Evolutionary conservation across 148 eudicot species (phyloP).

Genomic region (Vaccinium darrowii): DNA sequence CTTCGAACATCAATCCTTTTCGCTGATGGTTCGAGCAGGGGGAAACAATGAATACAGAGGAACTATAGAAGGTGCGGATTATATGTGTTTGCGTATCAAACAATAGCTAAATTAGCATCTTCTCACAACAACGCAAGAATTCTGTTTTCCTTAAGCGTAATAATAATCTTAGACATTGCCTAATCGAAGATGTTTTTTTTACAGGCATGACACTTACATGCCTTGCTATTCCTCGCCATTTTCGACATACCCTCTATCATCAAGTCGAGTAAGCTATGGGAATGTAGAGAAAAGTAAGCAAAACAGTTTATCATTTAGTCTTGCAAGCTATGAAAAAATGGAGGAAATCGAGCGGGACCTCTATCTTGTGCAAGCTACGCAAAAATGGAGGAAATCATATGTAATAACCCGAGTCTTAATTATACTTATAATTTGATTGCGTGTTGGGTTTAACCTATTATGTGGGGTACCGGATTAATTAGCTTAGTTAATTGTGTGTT

Average conservation of each 20-base stretch:
- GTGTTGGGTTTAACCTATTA: too few species aligned
- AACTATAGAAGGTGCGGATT: not conserved
- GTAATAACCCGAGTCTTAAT: too few species aligned
- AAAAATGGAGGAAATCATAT: not conserved
- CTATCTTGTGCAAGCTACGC: not conserved
- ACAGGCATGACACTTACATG: constrained; percentile 45
- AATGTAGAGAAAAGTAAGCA: not conserved
- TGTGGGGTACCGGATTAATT: too few species aligned
- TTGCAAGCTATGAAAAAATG: constrained; percentile 29
- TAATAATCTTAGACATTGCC: not conserved
- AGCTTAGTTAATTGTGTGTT: too few species aligned
- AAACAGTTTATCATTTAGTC: constrained; percentile 23
- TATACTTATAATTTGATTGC: too few species aligned
- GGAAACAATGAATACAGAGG: not conserved
- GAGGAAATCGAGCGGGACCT: constrained; percentile 18
- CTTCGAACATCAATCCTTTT: not conserved
- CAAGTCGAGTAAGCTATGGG: not conserved
- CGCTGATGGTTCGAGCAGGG: not conserved
- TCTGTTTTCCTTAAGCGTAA: too few species aligned
- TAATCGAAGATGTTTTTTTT: not conserved
- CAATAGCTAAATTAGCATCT: not conserved
- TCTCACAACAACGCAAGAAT: not conserved
- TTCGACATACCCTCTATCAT: constrained; percentile 28
- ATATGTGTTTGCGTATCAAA: too few species aligned
- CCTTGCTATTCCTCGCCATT: constrained; percentile 31